Evolutionary conservation across 495 filamentous ascomycete species (phyloP).

Genomic region (Penicillium flavigenum): DNA sequence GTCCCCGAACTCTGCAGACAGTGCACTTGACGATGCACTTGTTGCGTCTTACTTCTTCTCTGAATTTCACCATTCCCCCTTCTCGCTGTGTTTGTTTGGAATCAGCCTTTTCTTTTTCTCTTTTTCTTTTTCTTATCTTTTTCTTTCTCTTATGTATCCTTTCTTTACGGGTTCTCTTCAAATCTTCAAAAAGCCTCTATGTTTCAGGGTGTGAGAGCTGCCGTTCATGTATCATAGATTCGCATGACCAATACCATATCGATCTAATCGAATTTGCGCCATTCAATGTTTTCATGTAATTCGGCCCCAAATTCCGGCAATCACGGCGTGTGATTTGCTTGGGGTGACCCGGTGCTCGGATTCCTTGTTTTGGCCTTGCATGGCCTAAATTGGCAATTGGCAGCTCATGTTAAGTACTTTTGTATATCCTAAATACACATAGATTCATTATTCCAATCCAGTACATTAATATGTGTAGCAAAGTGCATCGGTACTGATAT

Average conservation of each 20-base stretch:
- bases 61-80: conserved; percentile 14
- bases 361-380: conserved; percentile 4
- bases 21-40: conserved; percentile 20
- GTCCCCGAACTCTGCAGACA: conserved; percentile 14
- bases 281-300: neutral
- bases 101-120: conserved; percentile 24
- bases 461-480: neutral
- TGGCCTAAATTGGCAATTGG: neutral
- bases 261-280: conserved; percentile 18
- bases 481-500: neutral
- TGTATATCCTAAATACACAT: neutral
- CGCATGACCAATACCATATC: conserved; percentile 32
- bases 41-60: conserved; percentile 32
- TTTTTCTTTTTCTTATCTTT: conserved; percentile 22
- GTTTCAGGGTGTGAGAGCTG: conserved; percentile 25
- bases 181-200: conserved; percentile 25
- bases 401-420: neutral
- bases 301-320: neutral
- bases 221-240: conserved; percentile 41
- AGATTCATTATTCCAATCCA: no score
- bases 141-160: conserved; percentile 25
- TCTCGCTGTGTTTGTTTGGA: conserved; percentile 10
- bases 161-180: conserved; percentile 30
- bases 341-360: neutral
- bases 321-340: neutral